A percentile compares a stretch with the other conserved stretches of the same genome.
phyloP scores from a whole-genome alignment of 23 red algal species.

The Pyropia haitanensis region DNA sequence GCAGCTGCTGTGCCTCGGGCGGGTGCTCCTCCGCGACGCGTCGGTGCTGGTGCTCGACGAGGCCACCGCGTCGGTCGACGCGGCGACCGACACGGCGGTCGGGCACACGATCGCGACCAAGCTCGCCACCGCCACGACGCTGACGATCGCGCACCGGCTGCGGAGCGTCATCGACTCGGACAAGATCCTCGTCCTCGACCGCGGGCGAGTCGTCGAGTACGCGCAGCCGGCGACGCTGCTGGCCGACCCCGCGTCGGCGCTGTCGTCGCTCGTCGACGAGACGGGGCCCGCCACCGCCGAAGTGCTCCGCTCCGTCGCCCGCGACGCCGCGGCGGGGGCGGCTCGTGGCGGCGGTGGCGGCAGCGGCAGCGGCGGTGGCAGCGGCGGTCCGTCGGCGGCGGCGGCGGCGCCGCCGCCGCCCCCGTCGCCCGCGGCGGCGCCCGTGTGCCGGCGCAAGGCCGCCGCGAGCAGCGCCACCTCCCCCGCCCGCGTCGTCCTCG shows the following conservation, averaged over 20 bases:
- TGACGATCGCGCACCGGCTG: conserved; percentile 88
- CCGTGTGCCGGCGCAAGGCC: no score
- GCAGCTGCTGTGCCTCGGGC: conserved; percentile 77
- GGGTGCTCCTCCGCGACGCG: conserved; percentile 62
- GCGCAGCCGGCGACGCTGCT: conserved; percentile 57
- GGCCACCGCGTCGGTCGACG: conserved; percentile 62
- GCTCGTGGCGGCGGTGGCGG: no score
- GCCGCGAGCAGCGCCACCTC: no score
- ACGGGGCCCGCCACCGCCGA: conserved; percentile 42
- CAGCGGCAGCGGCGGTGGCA: no score
- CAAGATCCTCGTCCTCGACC: conserved; percentile 76
- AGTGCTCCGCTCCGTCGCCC: no score
- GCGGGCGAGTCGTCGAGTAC: conserved; percentile 67
- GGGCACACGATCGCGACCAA: conserved; percentile 63
- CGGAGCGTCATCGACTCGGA: conserved; percentile 75
- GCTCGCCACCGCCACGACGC: conserved; percentile 45
- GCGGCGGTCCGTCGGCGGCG: no score
- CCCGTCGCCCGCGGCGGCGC: no score
- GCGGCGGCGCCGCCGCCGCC: no score
- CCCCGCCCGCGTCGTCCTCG: no score
- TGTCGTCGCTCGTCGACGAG: conserved; percentile 36
- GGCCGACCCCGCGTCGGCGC: conserved; percentile 10
- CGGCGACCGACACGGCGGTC: conserved; percentile 61
- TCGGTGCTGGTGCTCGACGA: conserved; percentile 80
- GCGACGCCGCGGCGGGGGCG: no score